Evolutionary conservation across 345 rosid genomes (phyloP), one percentile per base, ranked within the genome.

Genomic region (Citrus australasica): DNA sequence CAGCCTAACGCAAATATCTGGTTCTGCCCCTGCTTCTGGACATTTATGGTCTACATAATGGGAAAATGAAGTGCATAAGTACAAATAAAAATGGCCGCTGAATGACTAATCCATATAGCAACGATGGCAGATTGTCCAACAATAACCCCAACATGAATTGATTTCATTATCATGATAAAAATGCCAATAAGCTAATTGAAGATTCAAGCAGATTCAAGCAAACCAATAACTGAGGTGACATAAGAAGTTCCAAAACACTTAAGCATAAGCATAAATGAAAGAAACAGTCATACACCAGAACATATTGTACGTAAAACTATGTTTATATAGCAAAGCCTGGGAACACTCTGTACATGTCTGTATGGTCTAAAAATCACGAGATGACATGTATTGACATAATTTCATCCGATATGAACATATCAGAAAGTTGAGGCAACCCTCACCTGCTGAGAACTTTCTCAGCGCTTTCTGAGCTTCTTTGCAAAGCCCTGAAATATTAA

Each of bases 381-480:
- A 73, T 25, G 10, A 59, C 10, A 58, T 24, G 22, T 73, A 48
- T 40, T 13, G 40, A 72, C 59, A 58, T 56, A 53, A 25, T 74
- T 46, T 46, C 35, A 48, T 76, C 14, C 25, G 37, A 33, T 55
- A 68, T 66, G 27, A 22, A 27, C 4, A 53, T 16, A 7, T 19
- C 16, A 70, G 25, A 27, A 67, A 74, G 62, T 61, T 22, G 10
- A 55, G 48, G 35, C 27, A 66, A 78, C 24, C 69, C 84, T 66
- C 81, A 95, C 99, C 97, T 81, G 90, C 82, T 74, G 93, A 89
- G 78, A 89, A 91, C 82, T 95, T 95, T 81, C 88, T 86, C 55
- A 95, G 84, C 59, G 93, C 98, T 85, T 93, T 92, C 80, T 86
- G 89, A 46, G 97, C 88, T 82, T 90, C 97, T 87, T 84, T 92